Evolutionary conservation across 2,329 filamentous ascomycete species (phyloP).

Genomic region (Arthrobotrys sinensis): DNA sequence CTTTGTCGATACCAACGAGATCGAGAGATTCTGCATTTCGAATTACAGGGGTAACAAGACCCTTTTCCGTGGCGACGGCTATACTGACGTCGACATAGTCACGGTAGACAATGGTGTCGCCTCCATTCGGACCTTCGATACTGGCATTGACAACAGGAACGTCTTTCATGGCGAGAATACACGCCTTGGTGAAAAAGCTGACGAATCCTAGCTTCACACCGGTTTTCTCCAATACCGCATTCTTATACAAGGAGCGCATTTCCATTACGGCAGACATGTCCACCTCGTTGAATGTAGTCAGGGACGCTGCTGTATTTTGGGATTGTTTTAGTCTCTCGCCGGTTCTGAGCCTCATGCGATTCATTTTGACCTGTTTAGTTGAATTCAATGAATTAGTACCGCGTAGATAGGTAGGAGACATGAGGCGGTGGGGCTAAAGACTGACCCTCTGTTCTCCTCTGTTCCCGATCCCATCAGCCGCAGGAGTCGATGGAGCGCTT

Average conservation of each 20-base stretch:
- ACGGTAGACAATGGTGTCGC: constrained; percentile 97
- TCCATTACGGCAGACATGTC: constrained; percentile 99
- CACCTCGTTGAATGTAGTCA: constrained; percentile 99
- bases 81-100: constrained; percentile 99
- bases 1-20: constrained; percentile 87
- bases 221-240: constrained; percentile 94
- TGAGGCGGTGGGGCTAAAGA: background rate
- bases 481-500: constrained; percentile 63
- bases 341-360: constrained; percentile 97
- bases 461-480: constrained; percentile 62
- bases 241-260: constrained; percentile 97
- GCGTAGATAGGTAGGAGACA: background rate
- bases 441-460: constrained; percentile 65
- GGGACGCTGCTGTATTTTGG: constrained; percentile 95
- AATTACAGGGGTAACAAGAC: constrained; percentile 94
- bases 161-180: constrained; percentile 91
- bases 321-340: constrained; percentile 99
- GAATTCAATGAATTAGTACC: background rate
- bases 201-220: constrained; percentile 99
- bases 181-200: constrained; percentile 94
- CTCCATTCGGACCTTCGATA: constrained; percentile 93
- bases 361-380: constrained; percentile 93
- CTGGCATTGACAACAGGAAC: constrained; percentile 96
- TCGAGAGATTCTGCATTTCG: constrained; percentile 92
- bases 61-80: constrained; percentile 97